Base-by-base conservation (phyloP, 192 early-diverging fungal genomes). In the Jimgerdemannia flammicorona region DNA sequence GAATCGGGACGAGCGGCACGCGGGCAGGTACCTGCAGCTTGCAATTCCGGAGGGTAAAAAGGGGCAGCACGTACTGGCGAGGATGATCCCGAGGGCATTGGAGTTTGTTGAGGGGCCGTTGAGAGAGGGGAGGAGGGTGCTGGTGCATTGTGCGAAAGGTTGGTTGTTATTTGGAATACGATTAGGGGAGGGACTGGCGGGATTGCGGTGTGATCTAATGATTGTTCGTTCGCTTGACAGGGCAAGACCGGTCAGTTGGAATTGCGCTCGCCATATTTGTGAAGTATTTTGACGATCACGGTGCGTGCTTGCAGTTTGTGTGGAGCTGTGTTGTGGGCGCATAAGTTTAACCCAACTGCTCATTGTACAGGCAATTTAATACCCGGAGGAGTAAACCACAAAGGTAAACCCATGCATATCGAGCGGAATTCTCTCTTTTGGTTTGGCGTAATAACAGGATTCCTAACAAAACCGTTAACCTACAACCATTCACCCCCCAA, bases 1-100 rank as follows among this genome's bases (percentile, higher is more conserved):
- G 6, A 82, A 80, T 49, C 59, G 79, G 79, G 63, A 67, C 1
- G 44, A 70, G 42, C 72, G 70, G 0, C 44, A 75, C 11, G 40
- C 70, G 44, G 43, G 63, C 20, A 43, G 72, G 10, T 95, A 94
- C 78, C 59, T 96, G 41, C 92, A 87, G 73, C 72, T 97, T 67
- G 80, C 88, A 4, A 95, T 97, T 69, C 92, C 93, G 0, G 94
- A 95, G 75, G 93, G 96, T n/a, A 97, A 97, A 78, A 91, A 89
- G 69, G 96, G 96, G 4, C 93, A 94, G 79, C 79, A 88, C 40
- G 82, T 75, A 40, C 85, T 97, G 40, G 79, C 78, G 18, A 77
- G 78, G 40, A 84, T 74, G 42, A 91, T 97, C 73, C 84, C 87
- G 3, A 71, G 67, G 6, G 91, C 89, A 0, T 59, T 95, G 10